phyloP scores from a whole-genome alignment of 176 grass and related monocot genomes.

The barley (Hordeum vulgare) region DNA sequence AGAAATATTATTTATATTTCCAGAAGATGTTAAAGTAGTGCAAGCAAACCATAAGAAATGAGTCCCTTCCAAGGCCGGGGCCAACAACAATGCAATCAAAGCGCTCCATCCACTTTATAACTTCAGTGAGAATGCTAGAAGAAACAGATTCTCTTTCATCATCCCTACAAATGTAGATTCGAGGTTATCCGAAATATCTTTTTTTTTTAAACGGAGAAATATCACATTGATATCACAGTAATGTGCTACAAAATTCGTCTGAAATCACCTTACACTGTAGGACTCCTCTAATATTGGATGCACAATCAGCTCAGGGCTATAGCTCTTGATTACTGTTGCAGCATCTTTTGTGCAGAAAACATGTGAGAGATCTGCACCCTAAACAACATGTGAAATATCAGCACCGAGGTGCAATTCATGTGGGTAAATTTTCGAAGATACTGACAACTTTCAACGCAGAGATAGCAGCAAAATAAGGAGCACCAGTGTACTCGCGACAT shows the following conservation, averaged over 20 bases:
- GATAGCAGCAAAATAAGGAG: conserved; percentile 95
- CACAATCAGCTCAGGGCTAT: conserved; percentile 92
- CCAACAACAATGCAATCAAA: conserved; percentile 97
- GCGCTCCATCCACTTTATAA: conserved; percentile 80
- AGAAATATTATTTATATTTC: neutral
- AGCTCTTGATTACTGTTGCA: conserved; percentile 93
- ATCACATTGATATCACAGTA: neutral
- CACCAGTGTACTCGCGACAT: conserved; percentile 94
- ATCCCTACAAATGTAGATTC: conserved; percentile 34
- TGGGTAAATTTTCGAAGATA: conserved; percentile 7
- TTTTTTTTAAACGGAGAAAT: too few relatives aligned
- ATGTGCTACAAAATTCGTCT: neutral
- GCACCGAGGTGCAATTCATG: neutral
- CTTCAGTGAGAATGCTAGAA: conserved; percentile 68
- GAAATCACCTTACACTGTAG: conserved; percentile 76
- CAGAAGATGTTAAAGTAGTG: neutral
- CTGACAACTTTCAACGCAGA: conserved; percentile 91
- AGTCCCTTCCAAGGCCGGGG: conserved; percentile 85
- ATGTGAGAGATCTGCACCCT: conserved; percentile 96
- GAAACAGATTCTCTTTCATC: conserved; percentile 58
- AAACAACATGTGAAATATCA: conserved; percentile 22
- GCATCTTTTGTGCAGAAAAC: conserved; percentile 98
- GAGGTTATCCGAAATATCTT: neutral
- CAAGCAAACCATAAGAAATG: conserved; percentile 77
- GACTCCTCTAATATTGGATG: conserved; percentile 93